Percentiles rank a stretch among this genome's conserved stretches.
Conservation (phyloP, 352 stramenopile species). For the Phytophthora colocasiae region DNA sequence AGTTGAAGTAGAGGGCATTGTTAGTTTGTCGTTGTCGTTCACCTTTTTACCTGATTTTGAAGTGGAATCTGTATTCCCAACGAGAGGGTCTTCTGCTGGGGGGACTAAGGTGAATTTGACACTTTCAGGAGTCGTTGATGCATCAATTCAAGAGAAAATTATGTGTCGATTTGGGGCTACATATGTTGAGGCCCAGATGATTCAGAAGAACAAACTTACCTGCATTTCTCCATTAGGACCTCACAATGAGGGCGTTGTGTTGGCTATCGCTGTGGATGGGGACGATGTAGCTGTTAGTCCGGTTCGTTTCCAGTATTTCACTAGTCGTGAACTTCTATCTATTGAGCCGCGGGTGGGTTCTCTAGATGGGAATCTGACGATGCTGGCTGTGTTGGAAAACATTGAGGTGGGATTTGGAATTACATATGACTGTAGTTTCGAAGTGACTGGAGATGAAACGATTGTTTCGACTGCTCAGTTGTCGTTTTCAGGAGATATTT, state of each 20-base stretch:
- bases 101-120: conserved; percentile 37
- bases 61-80: conserved; percentile 32
- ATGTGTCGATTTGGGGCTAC: conserved; percentile 43
- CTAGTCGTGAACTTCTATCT: conserved; percentile 24
- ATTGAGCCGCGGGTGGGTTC: conserved; percentile 38
- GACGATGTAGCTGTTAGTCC: conserved; percentile 29
- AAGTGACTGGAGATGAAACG: neutral
- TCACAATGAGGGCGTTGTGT: conserved; percentile 14
- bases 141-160: conserved; percentile 5
- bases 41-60: conserved; percentile 40
- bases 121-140: conserved; percentile 26
- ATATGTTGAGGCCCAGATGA: conserved; percentile 5
- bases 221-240: conserved; percentile 29
- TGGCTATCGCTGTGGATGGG: conserved; percentile 38
- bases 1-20: conserved; percentile 15
- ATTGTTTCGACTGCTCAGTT: conserved; percentile 22
- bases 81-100: conserved; percentile 26
- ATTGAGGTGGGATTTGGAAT: conserved; percentile 10
- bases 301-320: conserved; percentile 36
- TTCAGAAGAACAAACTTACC: conserved; percentile 22
- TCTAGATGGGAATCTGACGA: conserved; percentile 22
- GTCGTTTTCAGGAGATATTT: conserved; percentile 10
- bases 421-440: conserved; percentile 43
- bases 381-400: conserved; percentile 29
- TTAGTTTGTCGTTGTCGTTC: conserved; percentile 29